Evolutionary conservation across 192 early-diverging fungal species (phyloP).

Genomic region (Lobosporangium transversale): DNA sequence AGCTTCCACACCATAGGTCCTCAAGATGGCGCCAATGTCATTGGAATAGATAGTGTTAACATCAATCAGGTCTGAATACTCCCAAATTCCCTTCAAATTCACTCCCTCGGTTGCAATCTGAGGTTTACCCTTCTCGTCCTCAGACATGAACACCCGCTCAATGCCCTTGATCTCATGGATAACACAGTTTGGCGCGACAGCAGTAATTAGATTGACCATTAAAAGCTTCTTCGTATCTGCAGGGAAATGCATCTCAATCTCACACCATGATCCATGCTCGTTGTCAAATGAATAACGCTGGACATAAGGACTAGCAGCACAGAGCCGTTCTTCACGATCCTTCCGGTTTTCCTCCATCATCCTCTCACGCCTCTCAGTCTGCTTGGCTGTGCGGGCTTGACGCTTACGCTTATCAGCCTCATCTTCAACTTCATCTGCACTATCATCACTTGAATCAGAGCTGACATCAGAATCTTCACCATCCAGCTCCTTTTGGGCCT

Average conservation of each 20-base stretch:
- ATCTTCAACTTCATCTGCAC: constrained; percentile 47
- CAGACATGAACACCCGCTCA: constrained; percentile 78
- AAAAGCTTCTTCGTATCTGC: constrained; percentile 93
- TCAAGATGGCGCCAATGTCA: constrained; percentile 93
- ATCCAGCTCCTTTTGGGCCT: constrained; percentile 49
- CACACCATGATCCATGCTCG: constrained; percentile 74
- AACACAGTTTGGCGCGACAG: constrained; percentile 75
- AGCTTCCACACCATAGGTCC: constrained; percentile 98
- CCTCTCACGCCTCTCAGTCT: constrained; percentile 30
- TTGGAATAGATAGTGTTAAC: constrained; percentile 92
- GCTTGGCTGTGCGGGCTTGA: constrained; percentile 32
- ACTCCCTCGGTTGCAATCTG: constrained; percentile 88
- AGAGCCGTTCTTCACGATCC: constrained; percentile 67
- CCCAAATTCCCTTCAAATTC: constrained; percentile 94
- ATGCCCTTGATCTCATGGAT: constrained; percentile 91
- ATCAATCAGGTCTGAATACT: constrained; percentile 78
- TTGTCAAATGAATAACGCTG: constrained; percentile 76
- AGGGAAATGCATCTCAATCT: constrained; percentile 88
- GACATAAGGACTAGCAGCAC: constrained; percentile 68
- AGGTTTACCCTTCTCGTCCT: constrained; percentile 61
- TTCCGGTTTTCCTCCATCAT: constrained; percentile 21
- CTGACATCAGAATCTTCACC: constrained; percentile 52
- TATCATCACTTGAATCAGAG: constrained; percentile 39
- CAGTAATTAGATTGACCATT: constrained; percentile 89
- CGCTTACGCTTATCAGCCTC: constrained; percentile 46